These are phyloP conservation scores for Boehmeria nivea DNA, from an alignment of 306 rosid genomes.

Conservation along the genomic window DNA sequence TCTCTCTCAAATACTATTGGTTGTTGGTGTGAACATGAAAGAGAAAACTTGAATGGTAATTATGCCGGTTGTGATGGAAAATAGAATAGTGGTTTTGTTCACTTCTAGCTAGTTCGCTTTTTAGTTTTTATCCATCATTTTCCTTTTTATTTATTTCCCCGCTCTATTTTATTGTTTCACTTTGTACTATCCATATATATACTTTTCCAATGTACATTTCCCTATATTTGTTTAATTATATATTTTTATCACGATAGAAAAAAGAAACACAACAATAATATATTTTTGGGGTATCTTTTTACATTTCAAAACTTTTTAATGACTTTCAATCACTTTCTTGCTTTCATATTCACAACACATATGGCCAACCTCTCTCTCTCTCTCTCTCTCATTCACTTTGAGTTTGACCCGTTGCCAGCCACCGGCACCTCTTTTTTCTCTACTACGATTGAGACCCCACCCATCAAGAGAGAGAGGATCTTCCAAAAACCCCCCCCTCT, in stretches of 20 bases:
- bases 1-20: background rate
- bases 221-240: no score
- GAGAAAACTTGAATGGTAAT: conserved; percentile 1
- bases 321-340: conserved; percentile 35
- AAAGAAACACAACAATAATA: no score
- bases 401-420: conserved; percentile 96
- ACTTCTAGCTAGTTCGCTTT: background rate
- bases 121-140: background rate
- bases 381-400: conserved; percentile 50
- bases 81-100: conserved; percentile 7
- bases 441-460: conserved; percentile 66
- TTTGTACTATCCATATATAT: no score
- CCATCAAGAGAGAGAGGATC: conserved; percentile 22
- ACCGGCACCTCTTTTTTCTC: conserved; percentile 45
- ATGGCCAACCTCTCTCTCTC: conserved; percentile 28
- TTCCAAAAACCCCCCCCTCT: conserved; percentile 6
- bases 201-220: no score
- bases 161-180: background rate
- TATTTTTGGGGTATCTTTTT: background rate
- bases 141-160: no score
- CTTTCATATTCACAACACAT: conserved; percentile 38
- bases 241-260: no score
- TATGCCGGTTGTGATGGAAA: background rate
- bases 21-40: background rate
- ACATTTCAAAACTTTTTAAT: conserved; percentile 1